Conservation (phyloP, 2,329 filamentous ascomycete species). For the Capronia coronata region DNA sequence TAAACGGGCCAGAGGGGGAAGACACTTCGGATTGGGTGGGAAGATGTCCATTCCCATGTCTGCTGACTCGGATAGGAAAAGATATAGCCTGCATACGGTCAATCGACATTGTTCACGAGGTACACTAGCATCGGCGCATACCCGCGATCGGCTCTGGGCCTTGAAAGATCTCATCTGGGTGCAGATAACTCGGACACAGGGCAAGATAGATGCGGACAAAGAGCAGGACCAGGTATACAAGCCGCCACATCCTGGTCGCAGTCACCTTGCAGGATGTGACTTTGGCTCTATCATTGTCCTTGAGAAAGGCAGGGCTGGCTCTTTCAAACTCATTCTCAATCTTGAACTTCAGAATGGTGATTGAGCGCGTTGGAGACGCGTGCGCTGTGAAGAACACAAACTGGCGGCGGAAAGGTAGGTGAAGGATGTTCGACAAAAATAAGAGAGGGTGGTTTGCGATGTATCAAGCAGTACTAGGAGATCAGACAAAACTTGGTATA, state of each 20-base stretch:
- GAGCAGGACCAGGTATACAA: constrained; percentile 76
- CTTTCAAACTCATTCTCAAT: constrained; percentile 21
- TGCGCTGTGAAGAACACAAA: constrained; percentile 1
- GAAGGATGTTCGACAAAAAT: too few species aligned
- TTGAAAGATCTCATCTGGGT: constrained; percentile 98
- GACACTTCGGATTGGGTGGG: constrained; percentile 83
- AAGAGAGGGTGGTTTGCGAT: background rate
- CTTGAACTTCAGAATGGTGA: constrained; percentile 5
- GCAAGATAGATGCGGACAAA: constrained; percentile 90
- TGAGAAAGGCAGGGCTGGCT: constrained; percentile 5
- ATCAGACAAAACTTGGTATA: background rate
- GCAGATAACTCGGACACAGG: constrained; percentile 88
- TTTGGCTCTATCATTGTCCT: constrained; percentile 20
- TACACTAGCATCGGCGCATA: constrained; percentile 42
- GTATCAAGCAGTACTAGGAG: background rate
- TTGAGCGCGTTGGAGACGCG: constrained; percentile 19
- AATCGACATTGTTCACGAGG: background rate
- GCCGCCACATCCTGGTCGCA: constrained; percentile 68
- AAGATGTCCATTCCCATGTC: constrained; percentile 94
- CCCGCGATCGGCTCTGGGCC: constrained; percentile 95
- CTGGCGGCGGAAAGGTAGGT: background rate
- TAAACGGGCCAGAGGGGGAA: constrained; percentile 96
- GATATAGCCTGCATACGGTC: constrained; percentile 63
- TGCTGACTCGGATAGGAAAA: constrained; percentile 83
- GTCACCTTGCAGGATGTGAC: constrained; percentile 16